These are phyloP conservation scores for Zelonia costaricensis DNA, from an alignment of 208 protist genomes.

Conservation along the genomic window DNA sequence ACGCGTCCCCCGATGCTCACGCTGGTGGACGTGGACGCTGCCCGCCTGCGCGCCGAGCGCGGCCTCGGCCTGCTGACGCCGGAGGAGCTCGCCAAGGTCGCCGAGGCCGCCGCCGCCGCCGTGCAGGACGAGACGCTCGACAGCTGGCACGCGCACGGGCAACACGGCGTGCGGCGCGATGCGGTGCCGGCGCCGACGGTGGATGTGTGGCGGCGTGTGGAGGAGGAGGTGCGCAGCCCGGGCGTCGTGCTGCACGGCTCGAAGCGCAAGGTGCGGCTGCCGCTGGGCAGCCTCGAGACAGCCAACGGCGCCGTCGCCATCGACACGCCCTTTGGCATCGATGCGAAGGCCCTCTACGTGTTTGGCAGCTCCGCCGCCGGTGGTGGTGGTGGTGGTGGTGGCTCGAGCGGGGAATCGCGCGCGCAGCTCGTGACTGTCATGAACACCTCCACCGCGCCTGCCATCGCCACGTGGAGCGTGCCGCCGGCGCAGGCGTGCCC, in stretches of 20 bases:
- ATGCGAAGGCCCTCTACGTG: slow-evolving; percentile 25
- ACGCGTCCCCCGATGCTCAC: slow-evolving; percentile 65
- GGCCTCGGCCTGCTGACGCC: slow-evolving; percentile 69
- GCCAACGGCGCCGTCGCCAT: slow-evolving; percentile 13
- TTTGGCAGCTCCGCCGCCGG: neutral
- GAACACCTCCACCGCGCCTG: slow-evolving; percentile 55
- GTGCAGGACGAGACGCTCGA: neutral
- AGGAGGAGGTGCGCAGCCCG: slow-evolving; percentile 23
- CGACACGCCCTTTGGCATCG: slow-evolving; percentile 23
- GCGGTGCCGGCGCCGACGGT: slow-evolving; percentile 1
- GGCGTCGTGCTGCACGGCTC: slow-evolving; percentile 17
- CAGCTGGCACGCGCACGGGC: neutral
- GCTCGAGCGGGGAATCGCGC: neutral
- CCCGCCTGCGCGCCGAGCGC: slow-evolving; percentile 45
- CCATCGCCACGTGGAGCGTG: slow-evolving; percentile 76
- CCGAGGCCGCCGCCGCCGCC: slow-evolving; percentile 16
- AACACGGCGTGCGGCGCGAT: neutral
- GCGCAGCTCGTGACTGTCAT: slow-evolving; percentile 56
- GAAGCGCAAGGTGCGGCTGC: slow-evolving; percentile 11
- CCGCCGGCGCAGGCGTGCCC: slow-evolving; percentile 34
- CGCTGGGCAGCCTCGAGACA: slow-evolving; percentile 20
- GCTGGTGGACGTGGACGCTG: slow-evolving; percentile 59
- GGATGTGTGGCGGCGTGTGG: slow-evolving; percentile 21
- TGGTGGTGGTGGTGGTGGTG: slow-evolving; percentile 8
- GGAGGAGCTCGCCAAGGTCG: slow-evolving; percentile 55